Percentiles rank a stretch among this genome's conserved stretches.
Evolutionary conservation across 2,329 filamentous ascomycete genomes (phyloP).

Genomic region (Ampelomyces quisqualis): DNA sequence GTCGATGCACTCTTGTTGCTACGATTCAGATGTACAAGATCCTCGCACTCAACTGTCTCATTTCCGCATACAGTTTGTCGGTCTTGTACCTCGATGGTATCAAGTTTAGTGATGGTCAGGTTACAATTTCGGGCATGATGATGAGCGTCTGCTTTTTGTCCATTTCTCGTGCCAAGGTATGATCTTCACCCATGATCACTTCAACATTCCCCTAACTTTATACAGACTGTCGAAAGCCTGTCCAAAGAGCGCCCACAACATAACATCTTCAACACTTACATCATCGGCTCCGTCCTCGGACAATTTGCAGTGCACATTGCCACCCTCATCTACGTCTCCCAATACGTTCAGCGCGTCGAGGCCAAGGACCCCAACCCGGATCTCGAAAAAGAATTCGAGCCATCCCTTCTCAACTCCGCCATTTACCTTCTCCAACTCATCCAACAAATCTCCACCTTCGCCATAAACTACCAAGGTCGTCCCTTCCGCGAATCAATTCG

Average conservation of each 20-base stretch:
- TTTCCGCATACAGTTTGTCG: conserved; percentile 94
- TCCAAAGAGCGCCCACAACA: conserved; percentile 97
- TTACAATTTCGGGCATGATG: conserved; percentile 98
- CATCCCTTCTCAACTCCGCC: conserved; percentile 91
- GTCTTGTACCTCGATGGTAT: conserved; percentile 97
- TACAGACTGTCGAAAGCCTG: conserved; percentile 79
- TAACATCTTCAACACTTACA: conserved; percentile 99
- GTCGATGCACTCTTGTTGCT: conserved; percentile 93
- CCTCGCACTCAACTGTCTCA: conserved; percentile 93
- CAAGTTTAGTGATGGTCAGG: conserved; percentile 97
- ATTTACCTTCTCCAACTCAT: conserved; percentile 97
- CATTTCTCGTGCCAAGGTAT: conserved; percentile 87
- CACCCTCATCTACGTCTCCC: conserved; percentile 91
- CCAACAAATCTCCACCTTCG: conserved; percentile 98
- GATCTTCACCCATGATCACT: conserved; percentile 14
- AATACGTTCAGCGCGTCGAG: conserved; percentile 80
- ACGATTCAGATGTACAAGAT: conserved; percentile 99
- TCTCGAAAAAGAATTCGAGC: conserved; percentile 90
- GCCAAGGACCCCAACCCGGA: conserved; percentile 71
- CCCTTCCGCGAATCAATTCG: conserved; percentile 95
- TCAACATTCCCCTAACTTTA: conserved; percentile 28
- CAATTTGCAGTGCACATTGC: conserved; percentile 96
- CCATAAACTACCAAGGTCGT: conserved; percentile 98
- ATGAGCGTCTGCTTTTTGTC: conserved; percentile 99
- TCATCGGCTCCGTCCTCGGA: conserved; percentile 94